A percentile compares a stretch with the other conserved stretches of the same genome.
These are phyloP conservation scores for Penicillium sp. DNA, from an alignment of 2,329 filamentous ascomycete species.

Conservation along the genomic window DNA sequence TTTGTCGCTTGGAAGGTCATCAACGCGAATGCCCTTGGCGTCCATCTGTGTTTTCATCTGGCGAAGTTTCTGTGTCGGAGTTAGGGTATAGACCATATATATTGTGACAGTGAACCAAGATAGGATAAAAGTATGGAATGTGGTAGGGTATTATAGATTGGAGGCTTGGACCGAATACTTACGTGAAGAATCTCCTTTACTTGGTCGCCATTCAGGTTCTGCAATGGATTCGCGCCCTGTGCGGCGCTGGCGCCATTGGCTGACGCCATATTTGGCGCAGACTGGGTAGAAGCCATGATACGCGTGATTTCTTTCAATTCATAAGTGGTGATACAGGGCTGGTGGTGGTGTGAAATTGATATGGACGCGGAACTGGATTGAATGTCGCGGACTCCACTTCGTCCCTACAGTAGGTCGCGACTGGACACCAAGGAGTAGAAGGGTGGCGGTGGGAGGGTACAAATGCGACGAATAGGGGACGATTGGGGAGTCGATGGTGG, in stretches of 20 bases:
- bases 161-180: conserved; percentile 16
- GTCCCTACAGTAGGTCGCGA: conserved; percentile 25
- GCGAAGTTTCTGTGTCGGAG: conserved; percentile 68
- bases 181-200: conserved; percentile 68
- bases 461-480: conserved; percentile 22
- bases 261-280: conserved; percentile 66
- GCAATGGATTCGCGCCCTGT: conserved; percentile 16
- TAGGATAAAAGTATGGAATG: conserved; percentile 1
- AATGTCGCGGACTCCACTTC: conserved; percentile 23
- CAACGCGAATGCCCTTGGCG: conserved; percentile 65
- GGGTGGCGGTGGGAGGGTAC: conserved; percentile 22
- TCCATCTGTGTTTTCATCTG: conserved; percentile 72
- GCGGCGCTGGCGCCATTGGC: background rate
- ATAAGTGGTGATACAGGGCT: conserved; percentile 26
- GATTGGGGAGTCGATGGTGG: conserved; percentile 27
- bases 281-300: conserved; percentile 77
- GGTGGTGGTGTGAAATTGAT: conserved; percentile 18
- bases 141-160: background rate
- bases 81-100: background rate
- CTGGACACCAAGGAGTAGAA: conserved; percentile 15
- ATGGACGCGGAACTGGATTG: conserved; percentile 17
- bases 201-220: conserved; percentile 71
- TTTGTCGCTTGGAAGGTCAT: conserved; percentile 54
- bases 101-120: background rate
- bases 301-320: conserved; percentile 28